phyloP scores from a whole-genome alignment of 2,329 filamentous ascomycete genomes.

The Botryotinia calthae region DNA sequence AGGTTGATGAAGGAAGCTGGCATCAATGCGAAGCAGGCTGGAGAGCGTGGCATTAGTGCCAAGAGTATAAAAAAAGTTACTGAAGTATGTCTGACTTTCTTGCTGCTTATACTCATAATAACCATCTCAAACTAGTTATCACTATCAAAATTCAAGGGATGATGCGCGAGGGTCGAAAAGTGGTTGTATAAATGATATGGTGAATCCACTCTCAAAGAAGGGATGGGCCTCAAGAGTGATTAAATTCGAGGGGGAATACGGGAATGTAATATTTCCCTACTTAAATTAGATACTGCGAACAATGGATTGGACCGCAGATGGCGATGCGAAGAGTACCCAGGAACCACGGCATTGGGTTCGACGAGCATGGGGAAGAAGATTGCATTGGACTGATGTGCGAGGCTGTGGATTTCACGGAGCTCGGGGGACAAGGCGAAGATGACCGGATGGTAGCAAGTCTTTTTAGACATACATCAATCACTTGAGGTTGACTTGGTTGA shows the following conservation, averaged over 20 bases:
- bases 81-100: constrained; percentile 51
- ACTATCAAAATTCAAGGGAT: constrained; percentile 21
- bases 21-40: constrained; percentile 70
- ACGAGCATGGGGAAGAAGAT: background rate
- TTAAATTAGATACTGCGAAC: background rate
- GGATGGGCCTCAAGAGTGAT: background rate
- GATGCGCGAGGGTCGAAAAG: background rate
- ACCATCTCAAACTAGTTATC: constrained; percentile 7
- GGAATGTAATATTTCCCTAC: background rate
- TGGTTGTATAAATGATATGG: background rate
- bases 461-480: background rate
- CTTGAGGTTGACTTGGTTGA: background rate
- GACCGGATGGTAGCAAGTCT: background rate
- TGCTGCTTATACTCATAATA: background rate
- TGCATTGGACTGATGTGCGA: background rate
- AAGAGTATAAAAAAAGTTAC: constrained; percentile 76
- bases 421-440: background rate
- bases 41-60: constrained; percentile 71
- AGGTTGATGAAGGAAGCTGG: constrained; percentile 78
- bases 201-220: background rate
- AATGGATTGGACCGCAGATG: background rate
- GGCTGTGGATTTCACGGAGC: constrained; percentile 8
- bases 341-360: background rate
- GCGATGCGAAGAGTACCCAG: background rate
- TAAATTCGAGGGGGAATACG: background rate